These are phyloP conservation scores for Tetrastigma voinierianum DNA, from an alignment of 164 flowering plant species.

Conservation along the genomic window DNA sequence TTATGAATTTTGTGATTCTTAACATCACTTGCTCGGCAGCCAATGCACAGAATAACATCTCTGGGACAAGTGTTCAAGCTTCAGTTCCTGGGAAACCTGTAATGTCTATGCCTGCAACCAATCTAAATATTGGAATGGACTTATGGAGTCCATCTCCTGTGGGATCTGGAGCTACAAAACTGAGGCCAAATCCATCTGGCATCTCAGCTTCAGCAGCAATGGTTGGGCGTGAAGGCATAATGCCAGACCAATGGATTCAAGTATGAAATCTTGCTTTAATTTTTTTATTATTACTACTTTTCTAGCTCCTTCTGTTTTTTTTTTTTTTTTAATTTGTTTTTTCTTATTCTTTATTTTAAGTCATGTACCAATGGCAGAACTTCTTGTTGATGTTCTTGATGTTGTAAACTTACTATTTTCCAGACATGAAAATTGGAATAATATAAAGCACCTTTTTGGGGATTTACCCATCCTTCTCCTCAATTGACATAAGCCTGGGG, in stretches of 20 bases:
- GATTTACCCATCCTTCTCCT: too few relatives aligned
- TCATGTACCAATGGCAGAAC: too few relatives aligned
- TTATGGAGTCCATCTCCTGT: conserved; percentile 65
- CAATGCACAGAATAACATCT: conserved; percentile 50
- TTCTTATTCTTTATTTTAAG: too few relatives aligned
- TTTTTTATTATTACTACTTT: background rate
- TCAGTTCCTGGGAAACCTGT: conserved; percentile 67
- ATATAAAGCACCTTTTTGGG: too few relatives aligned
- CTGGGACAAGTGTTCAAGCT: conserved; percentile 31
- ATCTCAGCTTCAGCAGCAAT: conserved; percentile 38
- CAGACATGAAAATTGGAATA: too few relatives aligned
- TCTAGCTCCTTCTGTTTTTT: too few relatives aligned
- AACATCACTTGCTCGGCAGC: conserved; percentile 38
- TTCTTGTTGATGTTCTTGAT: too few relatives aligned
- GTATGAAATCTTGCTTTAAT: conserved; percentile 27
- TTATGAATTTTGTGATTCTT: conserved; percentile 5
- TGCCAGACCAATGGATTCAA: conserved; percentile 65
- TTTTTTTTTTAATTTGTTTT: too few relatives aligned
- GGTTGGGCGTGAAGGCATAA: conserved; percentile 42
- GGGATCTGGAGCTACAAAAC: conserved; percentile 43
- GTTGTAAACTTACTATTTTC: too few relatives aligned
- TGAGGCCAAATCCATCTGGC: conserved; percentile 49
- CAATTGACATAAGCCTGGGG: too few relatives aligned
- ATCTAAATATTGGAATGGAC: conserved; percentile 84
- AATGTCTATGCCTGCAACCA: conserved; percentile 59